Base-by-base conservation (phyloP, 306 rosid species). In the Inga laurina region DNA sequence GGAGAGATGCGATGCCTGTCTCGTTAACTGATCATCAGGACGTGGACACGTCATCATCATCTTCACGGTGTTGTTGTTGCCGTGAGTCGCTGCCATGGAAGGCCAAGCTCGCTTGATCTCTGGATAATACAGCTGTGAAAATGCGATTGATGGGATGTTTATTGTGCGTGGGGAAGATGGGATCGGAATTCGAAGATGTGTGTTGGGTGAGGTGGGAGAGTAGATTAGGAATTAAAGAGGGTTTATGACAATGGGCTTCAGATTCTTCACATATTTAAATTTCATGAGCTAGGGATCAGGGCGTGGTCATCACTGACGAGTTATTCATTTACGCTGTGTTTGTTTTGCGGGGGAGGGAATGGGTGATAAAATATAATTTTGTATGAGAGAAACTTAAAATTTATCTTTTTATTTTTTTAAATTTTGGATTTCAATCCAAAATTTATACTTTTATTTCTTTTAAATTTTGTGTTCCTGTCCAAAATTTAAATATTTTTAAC, bases 51-150 rank as follows among this genome's bases (percentile, higher is more conserved):
- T 39, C 75, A 0, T 70, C 75, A 0, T 51, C 35, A 1, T 44
- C 56, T 13, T 71, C 16, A 41, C 19, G 24, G 6, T 15, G 56
- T 1, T 49, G 54, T 3, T 71, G 35, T 2, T 72, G 13, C 35
- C 6, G 37, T 46, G 39, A 44, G 30, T 71, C 14, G 57, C 76
- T 57, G 59, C 76, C 76, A 46, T 72, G 76, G 76, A 46, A 44
- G 34, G 34, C 74, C 74, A 24, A 24, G 67, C 35, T 11, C 32
- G 67, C 35, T 11, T 14, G 30, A 57, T 57, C 13, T 39, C 43
- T 5, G 43, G 43, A 39, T 39, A 39, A 39, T 6, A 6, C 43
- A 39, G 13, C 30, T 24, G 30, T 32, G 34, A 32, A 32, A 30
- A 10, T 49, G 65, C 14, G 13, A 21, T 14, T 9, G 24, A 57